Evolutionary conservation across 352 stramenopile species (phyloP).

Genomic region (Hyaloperonospora arabidopsidis): DNA sequence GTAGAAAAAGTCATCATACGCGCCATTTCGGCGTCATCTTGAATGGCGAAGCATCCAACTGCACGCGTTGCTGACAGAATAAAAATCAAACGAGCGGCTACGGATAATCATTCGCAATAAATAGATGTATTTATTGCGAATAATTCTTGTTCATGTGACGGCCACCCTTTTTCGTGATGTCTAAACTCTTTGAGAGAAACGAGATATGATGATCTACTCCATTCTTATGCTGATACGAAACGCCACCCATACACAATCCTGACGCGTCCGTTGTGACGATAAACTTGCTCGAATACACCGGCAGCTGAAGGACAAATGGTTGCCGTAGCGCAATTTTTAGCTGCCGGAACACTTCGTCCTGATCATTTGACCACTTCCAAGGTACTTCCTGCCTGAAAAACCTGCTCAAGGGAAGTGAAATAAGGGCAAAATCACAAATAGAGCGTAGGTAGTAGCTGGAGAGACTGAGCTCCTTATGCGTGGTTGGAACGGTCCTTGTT

Average conservation of each 20-base stretch:
- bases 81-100: not conserved
- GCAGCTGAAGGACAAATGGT: slow-evolving; percentile 8
- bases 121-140: not conserved
- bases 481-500: slow-evolving; percentile 16
- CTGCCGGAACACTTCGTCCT: slow-evolving; percentile 11
- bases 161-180: not conserved
- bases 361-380: slow-evolving; percentile 12
- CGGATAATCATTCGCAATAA: not conserved
- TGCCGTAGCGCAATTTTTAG: slow-evolving; percentile 17
- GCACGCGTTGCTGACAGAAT: not conserved
- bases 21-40: not conserved
- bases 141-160: not conserved
- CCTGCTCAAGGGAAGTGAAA: slow-evolving; percentile 13
- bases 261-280: slow-evolving; percentile 31
- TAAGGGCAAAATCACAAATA: slow-evolving; percentile 16
- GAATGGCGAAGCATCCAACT: not conserved
- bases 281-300: slow-evolving; percentile 16
- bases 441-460: slow-evolving; percentile 29
- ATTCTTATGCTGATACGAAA: slow-evolving; percentile 1
- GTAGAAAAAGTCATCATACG: not conserved
- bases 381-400: slow-evolving; percentile 15
- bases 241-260: slow-evolving; percentile 9
- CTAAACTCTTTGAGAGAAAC: slow-evolving; percentile 13
- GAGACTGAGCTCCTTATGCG: slow-evolving; percentile 29
- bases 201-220: slow-evolving; percentile 23